Percentiles rank a stretch among this genome's conserved stretches.
Evolutionary conservation across 148 eudicot species (phyloP).

Genomic region (Fagopyrum tataricum): DNA sequence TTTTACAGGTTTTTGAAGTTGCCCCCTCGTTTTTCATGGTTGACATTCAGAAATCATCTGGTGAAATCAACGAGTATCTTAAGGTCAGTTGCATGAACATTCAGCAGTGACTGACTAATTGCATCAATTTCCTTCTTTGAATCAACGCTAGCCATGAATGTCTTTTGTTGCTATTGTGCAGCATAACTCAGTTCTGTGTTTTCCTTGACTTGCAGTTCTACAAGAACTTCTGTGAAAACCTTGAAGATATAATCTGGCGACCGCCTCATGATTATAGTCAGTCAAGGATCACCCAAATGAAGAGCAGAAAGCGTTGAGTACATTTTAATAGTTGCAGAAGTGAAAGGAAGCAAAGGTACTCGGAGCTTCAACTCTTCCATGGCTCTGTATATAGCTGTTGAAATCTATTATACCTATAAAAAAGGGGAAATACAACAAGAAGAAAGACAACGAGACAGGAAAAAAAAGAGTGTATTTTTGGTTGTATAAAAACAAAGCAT

Average conservation of each 20-base stretch:
- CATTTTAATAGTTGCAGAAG: too few relatives aligned
- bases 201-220: constrained; percentile 46
- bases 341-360: too few relatives aligned
- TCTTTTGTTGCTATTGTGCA: background rate
- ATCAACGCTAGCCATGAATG: background rate
- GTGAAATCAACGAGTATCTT: constrained; percentile 71
- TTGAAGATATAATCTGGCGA: constrained; percentile 90
- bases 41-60: constrained; percentile 76
- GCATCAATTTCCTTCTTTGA: too few relatives aligned
- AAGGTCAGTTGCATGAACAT: constrained; percentile 37
- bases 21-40: constrained; percentile 84
- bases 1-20: constrained; percentile 64
- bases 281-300: constrained; percentile 49
- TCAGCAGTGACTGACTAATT: too few relatives aligned
- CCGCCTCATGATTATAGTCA: constrained; percentile 53
- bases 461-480: too few relatives aligned
- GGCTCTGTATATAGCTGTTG: too few relatives aligned
- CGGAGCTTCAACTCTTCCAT: too few relatives aligned
- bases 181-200: background rate
- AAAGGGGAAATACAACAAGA: too few relatives aligned
- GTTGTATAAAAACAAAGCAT: too few relatives aligned
- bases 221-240: constrained; percentile 79
- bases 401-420: too few relatives aligned
- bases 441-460: too few relatives aligned
- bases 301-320: constrained; percentile 42